A percentile compares a stretch with the other conserved stretches of the same genome.
Evolutionary conservation across 352 stramenopile species (phyloP).

Genomic region (Phytophthora fragariae): DNA sequence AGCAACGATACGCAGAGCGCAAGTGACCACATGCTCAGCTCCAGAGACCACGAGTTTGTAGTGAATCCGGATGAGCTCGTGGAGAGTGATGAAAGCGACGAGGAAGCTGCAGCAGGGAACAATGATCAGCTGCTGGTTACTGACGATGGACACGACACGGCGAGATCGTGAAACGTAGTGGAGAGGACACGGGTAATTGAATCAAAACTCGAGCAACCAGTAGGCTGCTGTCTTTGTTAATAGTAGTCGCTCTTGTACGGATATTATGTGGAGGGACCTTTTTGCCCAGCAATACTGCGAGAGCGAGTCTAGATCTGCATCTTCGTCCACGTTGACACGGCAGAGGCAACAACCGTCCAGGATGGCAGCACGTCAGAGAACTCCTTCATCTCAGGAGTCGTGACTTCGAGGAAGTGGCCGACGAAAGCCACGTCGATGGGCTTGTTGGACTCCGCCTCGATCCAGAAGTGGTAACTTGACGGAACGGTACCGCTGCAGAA

Average conservation of each 20-base stretch:
- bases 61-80: conserved; percentile 41
- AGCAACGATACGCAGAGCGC: conserved; percentile 21
- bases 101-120: conserved; percentile 13
- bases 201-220: neutral
- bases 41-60: conserved; percentile 27
- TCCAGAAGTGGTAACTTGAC: conserved; percentile 79
- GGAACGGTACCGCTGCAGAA: conserved; percentile 67
- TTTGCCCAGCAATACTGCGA: neutral
- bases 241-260: neutral
- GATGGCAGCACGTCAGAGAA: conserved; percentile 54
- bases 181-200: neutral
- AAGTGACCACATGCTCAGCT: conserved; percentile 20
- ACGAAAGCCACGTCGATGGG: conserved; percentile 70
- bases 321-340: conserved; percentile 68
- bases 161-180: conserved; percentile 9
- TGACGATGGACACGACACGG: neutral
- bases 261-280: neutral
- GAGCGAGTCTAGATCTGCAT: conserved; percentile 54
- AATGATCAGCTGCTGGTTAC: neutral
- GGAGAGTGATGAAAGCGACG: conserved; percentile 38
- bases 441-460: conserved; percentile 60
- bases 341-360: conserved; percentile 52
- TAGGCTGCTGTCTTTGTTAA: conserved; percentile 6
- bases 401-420: conserved; percentile 70
- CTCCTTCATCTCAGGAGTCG: conserved; percentile 57